phyloP scores from a whole-genome alignment of 73 alveolate species.

The Paramecium pentaurelia region DNA sequence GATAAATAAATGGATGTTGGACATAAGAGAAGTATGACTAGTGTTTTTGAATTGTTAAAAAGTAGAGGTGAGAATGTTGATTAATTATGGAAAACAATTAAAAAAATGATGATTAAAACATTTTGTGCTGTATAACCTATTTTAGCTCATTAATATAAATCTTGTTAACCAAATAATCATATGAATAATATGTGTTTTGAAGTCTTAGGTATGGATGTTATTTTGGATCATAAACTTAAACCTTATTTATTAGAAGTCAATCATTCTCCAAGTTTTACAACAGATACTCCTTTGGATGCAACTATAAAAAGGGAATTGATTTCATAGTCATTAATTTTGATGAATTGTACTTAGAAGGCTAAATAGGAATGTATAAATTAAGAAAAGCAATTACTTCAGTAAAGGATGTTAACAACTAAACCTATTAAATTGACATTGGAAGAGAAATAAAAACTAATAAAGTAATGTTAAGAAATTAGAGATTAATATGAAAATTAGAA shows the following conservation, averaged over 20 bases:
- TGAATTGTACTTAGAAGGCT: conserved; percentile 42
- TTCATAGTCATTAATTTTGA: conserved; percentile 34
- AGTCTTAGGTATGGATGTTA: conserved; percentile 64
- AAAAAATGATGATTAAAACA: conserved; percentile 67
- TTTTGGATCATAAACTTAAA: conserved; percentile 60
- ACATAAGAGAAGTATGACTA: conserved; percentile 73
- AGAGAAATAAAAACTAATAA: conserved; percentile 45
- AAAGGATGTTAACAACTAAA: conserved; percentile 59
- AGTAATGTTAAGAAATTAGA: conserved; percentile 29
- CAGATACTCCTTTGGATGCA: conserved; percentile 67
- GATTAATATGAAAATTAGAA: conserved; percentile 63
- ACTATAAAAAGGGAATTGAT: conserved; percentile 40
- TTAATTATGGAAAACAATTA: conserved; percentile 56
- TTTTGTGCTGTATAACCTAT: conserved; percentile 68
- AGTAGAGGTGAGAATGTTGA: conserved; percentile 67
- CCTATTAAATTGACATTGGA: conserved; percentile 14
- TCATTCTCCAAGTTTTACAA: conserved; percentile 67
- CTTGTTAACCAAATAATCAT: conserved; percentile 67
- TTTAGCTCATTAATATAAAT: conserved; percentile 68
- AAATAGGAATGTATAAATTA: background rate
- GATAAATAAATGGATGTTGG: conserved; percentile 67
- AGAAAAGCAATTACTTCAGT: background rate
- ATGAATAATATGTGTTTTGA: conserved; percentile 71
- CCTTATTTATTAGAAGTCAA: conserved; percentile 65
- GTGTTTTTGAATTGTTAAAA: conserved; percentile 58